Conservation (phyloP, 2,329 filamentous ascomycete species). For the Aspergillus floridensis region DNA sequence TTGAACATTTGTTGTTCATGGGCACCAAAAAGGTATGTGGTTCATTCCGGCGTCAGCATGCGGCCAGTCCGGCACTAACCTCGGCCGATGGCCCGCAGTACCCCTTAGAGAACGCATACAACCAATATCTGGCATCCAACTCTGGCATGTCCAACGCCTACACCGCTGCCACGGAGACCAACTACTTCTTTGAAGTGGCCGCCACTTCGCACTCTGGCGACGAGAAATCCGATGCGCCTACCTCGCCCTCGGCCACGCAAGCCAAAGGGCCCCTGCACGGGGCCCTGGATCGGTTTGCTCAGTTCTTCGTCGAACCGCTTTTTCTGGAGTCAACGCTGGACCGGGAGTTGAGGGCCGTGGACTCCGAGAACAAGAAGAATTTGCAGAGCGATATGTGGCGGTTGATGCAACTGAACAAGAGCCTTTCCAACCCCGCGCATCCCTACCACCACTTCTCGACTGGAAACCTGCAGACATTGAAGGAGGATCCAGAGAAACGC, state of each 20-base stretch:
- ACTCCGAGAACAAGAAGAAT: slow-evolving; percentile 98
- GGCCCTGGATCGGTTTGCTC: slow-evolving; percentile 84
- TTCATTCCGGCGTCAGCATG: not conserved
- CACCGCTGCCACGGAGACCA: slow-evolving; percentile 88
- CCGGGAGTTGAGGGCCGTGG: slow-evolving; percentile 81
- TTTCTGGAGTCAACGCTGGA: slow-evolving; percentile 84
- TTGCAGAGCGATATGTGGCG: slow-evolving; percentile 88
- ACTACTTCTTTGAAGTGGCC: slow-evolving; percentile 95
- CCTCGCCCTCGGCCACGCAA: slow-evolving; percentile 19
- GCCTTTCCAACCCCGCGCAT: slow-evolving; percentile 80
- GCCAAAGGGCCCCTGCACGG: slow-evolving; percentile 65
- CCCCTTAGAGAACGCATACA: slow-evolving; percentile 92
- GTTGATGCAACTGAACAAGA: slow-evolving; percentile 82
- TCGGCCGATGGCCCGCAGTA: slow-evolving; percentile 53
- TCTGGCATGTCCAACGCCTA: slow-evolving; percentile 94
- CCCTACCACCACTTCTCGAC: slow-evolving; percentile 91
- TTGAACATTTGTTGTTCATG: slow-evolving; percentile 97
- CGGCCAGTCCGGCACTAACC: not conserved
- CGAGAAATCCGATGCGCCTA: slow-evolving; percentile 21
- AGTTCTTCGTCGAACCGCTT: slow-evolving; percentile 87
- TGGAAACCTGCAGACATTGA: slow-evolving; percentile 80
- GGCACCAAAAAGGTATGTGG: slow-evolving; percentile 79
- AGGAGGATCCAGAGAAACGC: slow-evolving; percentile 72
- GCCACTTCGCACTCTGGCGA: slow-evolving; percentile 61
- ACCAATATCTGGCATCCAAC: slow-evolving; percentile 83